These are phyloP conservation scores for Aspergillus eucalypticola DNA, from an alignment of 2,329 filamentous ascomycete genomes.

Conservation along the genomic window DNA sequence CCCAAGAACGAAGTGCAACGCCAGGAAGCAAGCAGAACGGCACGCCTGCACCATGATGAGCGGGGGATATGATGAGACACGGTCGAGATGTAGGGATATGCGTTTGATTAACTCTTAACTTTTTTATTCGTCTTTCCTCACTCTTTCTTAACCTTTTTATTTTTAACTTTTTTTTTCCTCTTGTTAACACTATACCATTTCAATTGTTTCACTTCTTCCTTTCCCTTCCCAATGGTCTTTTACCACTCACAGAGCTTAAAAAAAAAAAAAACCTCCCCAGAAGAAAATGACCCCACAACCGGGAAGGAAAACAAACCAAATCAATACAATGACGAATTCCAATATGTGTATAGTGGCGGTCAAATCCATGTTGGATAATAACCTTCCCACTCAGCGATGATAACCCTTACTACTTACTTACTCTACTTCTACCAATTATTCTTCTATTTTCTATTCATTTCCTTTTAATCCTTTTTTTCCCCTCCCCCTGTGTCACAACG, in stretches of 20 bases:
- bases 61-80: not conserved
- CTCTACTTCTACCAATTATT: no score
- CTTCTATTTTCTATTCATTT: no score
- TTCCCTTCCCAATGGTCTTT: no score
- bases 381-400: no score
- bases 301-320: no score
- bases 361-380: no score
- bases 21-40: constrained; percentile 36
- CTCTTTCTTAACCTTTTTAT: constrained; percentile 17
- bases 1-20: constrained; percentile 39
- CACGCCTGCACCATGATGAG: constrained; percentile 30
- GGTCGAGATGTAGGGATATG: constrained; percentile 6
- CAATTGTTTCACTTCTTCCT: no score
- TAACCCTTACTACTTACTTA: no score
- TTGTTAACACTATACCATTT: not conserved
- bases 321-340: no score
- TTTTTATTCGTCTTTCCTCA: constrained; percentile 17
- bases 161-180: not conserved
- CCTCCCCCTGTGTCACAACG: no score
- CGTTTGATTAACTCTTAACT: constrained; percentile 5
- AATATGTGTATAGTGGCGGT: no score
- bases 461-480: no score
- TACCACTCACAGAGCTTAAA: not conserved
- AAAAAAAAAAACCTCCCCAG: not conserved
- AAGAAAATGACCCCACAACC: not conserved